Evolutionary conservation across 2,329 filamentous ascomycete species (phyloP).

Genomic region (Cladosporium sp.): DNA sequence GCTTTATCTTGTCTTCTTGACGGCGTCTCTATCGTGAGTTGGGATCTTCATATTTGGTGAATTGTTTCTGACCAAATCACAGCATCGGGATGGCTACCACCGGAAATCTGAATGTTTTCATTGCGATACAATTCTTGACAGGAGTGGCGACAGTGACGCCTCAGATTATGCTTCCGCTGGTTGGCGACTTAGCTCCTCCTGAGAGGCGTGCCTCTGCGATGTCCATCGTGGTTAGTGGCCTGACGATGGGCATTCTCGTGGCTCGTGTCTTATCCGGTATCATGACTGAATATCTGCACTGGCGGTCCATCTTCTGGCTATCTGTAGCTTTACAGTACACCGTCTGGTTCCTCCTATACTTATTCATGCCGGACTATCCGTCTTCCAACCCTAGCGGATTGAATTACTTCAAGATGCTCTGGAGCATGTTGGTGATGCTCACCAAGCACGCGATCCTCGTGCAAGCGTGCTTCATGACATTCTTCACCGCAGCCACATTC

Average conservation of each 20-base stretch:
- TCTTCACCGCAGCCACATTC: constrained; percentile 59
- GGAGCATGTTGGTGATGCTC: constrained; percentile 61
- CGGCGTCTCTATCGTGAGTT: constrained; percentile 61
- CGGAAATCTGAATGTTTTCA: constrained; percentile 59
- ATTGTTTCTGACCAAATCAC: constrained; percentile 24
- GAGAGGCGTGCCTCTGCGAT: constrained; percentile 65
- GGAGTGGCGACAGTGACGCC: constrained; percentile 79
- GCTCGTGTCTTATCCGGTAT: constrained; percentile 73
- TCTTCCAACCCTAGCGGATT: constrained; percentile 63
- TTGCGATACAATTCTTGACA: constrained; percentile 66
- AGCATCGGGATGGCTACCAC: constrained; percentile 72
- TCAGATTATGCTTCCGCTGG: constrained; percentile 69
- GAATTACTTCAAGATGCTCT: constrained; percentile 63
- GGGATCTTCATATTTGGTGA: not conserved
- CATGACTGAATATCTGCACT: constrained; percentile 67
- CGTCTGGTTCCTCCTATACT: constrained; percentile 61
- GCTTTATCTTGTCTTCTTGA: constrained; percentile 58
- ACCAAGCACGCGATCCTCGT: constrained; percentile 63
- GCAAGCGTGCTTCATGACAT: constrained; percentile 64
- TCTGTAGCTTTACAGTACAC: constrained; percentile 66
- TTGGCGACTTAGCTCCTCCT: constrained; percentile 71
- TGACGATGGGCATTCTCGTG: constrained; percentile 71
- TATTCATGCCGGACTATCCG: constrained; percentile 78
- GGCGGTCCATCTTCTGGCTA: constrained; percentile 75
- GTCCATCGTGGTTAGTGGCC: constrained; percentile 69